Evolutionary conservation across 2,329 filamentous ascomycete genomes (phyloP).

Genomic region (Trichocomaceae sp.): DNA sequence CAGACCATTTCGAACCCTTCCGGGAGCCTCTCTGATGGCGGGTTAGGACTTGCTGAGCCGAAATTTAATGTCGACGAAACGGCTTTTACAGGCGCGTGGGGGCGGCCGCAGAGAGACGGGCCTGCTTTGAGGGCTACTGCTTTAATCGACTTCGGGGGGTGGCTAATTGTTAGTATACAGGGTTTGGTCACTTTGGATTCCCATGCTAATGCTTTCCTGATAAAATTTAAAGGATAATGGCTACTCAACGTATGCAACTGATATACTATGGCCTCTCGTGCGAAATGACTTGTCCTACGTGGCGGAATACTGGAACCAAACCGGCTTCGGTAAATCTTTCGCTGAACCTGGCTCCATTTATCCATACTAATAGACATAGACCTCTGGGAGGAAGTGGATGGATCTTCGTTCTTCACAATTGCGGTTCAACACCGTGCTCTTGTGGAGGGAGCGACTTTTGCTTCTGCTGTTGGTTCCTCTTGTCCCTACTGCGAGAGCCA

Average conservation of each 20-base stretch:
- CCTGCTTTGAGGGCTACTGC: slow-evolving; percentile 28
- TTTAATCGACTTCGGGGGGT: slow-evolving; percentile 47
- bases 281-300: slow-evolving; percentile 69
- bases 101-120: slow-evolving; percentile 59
- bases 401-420: slow-evolving; percentile 71
- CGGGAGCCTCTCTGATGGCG: slow-evolving; percentile 46
- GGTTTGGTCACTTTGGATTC: neutral
- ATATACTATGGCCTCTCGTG: slow-evolving; percentile 63
- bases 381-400: slow-evolving; percentile 72
- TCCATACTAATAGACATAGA: slow-evolving; percentile 30
- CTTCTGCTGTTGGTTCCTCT: slow-evolving; percentile 54
- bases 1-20: slow-evolving; percentile 65
- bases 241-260: slow-evolving; percentile 48
- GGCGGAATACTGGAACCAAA: slow-evolving; percentile 61
- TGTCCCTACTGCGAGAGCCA: slow-evolving; percentile 56
- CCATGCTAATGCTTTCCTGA: neutral
- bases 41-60: slow-evolving; percentile 60
- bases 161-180: slow-evolving; percentile 47
- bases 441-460: slow-evolving; percentile 55
- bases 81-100: slow-evolving; percentile 62
- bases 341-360: neutral
- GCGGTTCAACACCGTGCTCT: slow-evolving; percentile 59
- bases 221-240: slow-evolving; percentile 45
- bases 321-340: slow-evolving; percentile 44
- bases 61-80: slow-evolving; percentile 61